Evolutionary conservation across 2,329 filamentous ascomycete genomes (phyloP).

Genomic region (Xylariaceae sp.): DNA sequence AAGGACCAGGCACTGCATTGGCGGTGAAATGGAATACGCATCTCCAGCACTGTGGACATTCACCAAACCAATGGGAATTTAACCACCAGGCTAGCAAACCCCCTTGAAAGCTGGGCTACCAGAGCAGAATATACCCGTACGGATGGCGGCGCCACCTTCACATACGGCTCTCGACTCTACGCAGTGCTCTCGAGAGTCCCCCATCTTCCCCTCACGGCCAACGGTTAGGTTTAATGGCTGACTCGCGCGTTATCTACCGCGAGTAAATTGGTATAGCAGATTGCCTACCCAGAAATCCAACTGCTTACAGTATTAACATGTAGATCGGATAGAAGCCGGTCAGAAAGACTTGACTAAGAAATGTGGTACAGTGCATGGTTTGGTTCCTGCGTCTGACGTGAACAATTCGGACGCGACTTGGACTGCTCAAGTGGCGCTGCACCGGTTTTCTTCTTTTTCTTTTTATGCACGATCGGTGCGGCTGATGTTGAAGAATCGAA

Average conservation of each 20-base stretch:
- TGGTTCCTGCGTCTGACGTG: too few relatives aligned
- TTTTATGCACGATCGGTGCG: background rate
- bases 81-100: too few relatives aligned
- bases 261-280: background rate
- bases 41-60: constrained; percentile 5
- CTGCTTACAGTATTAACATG: too few relatives aligned
- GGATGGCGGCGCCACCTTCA: too few relatives aligned
- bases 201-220: constrained; percentile 6
- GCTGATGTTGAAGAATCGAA: background rate
- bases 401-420: too few relatives aligned
- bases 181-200: background rate
- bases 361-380: too few relatives aligned
- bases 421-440: too few relatives aligned
- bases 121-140: too few relatives aligned
- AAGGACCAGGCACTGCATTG: constrained; percentile 23
- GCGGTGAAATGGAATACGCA: constrained; percentile 13
- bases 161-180: background rate
- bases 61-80: constrained; percentile 10
- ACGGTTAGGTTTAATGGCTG: constrained; percentile 9
- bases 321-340: too few relatives aligned
- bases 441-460: background rate
- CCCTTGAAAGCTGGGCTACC: too few relatives aligned
- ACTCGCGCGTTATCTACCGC: constrained; percentile 13
- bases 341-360: too few relatives aligned
- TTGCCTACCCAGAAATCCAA: background rate